phyloP scores from a whole-genome alignment of 108 stramenopile species.

The Fistulifera solaris region DNA sequence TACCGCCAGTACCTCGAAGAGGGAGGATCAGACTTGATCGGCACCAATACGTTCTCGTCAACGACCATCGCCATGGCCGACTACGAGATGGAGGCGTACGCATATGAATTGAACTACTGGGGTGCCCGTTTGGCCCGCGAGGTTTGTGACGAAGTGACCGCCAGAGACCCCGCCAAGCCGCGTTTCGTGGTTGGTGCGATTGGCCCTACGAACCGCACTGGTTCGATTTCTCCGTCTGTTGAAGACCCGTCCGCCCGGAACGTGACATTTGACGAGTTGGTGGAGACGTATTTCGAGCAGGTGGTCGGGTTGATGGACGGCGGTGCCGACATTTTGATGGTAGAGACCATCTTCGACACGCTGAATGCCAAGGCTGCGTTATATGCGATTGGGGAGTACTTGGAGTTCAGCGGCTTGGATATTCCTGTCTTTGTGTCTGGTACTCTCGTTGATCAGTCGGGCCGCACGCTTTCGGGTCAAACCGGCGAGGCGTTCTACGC shows the following conservation, averaged over 20 bases:
- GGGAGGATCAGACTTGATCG: slow-evolving; percentile 86
- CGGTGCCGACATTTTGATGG: slow-evolving; percentile 89
- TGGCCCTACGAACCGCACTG: slow-evolving; percentile 94
- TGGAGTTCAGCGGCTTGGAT: slow-evolving; percentile 79
- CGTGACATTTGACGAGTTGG: slow-evolving; percentile 95
- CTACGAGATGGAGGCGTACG: slow-evolving; percentile 89
- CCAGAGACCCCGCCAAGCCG: slow-evolving; percentile 84
- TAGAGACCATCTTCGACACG: slow-evolving; percentile 96
- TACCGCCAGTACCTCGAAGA: slow-evolving; percentile 85
- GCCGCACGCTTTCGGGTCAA: slow-evolving; percentile 92
- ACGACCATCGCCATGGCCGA: slow-evolving; percentile 96
- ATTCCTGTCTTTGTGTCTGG: slow-evolving; percentile 94
- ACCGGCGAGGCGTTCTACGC: slow-evolving; percentile 94
- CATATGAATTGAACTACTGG: slow-evolving; percentile 88
- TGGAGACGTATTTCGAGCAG: slow-evolving; percentile 91
- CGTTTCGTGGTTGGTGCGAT: slow-evolving; percentile 93
- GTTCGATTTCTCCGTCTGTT: slow-evolving; percentile 90
- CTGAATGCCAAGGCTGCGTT: slow-evolving; percentile 94
- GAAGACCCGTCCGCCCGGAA: slow-evolving; percentile 87
- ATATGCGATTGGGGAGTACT: slow-evolving; percentile 81
- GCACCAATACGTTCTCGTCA: slow-evolving; percentile 93
- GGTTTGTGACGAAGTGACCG: slow-evolving; percentile 89
- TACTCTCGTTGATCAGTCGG: slow-evolving; percentile 94
- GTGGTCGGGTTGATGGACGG: slow-evolving; percentile 86
- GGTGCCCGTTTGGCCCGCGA: slow-evolving; percentile 84